Evolutionary conservation across 257 asterid genomes (phyloP), one percentile per base, ranked within the genome.

Genomic region (Capsicum pubescens): DNA sequence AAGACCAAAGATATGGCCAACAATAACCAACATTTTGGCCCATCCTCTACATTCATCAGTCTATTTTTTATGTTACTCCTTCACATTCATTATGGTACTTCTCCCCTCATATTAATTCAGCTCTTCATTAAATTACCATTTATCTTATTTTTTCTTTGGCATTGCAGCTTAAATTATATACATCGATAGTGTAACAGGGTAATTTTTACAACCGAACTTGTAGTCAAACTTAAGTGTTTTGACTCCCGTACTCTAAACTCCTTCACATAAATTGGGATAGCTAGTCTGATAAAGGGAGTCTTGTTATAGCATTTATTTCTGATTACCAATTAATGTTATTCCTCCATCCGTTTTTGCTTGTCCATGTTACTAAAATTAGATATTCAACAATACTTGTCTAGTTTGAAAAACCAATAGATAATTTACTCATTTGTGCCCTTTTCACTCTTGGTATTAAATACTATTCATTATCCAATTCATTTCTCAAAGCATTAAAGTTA

Each of bases 31-130:
- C 50, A 39, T 39, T 69, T 69, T 39, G 77, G 54, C 19, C 54
- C 77, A 14, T 69, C 87, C 56, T 55, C 92, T 14, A 56, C 82
- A 78, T 69, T 86, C 91, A 14, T 83, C 74, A 57, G 87, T 87
- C 87, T 92, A 84, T 84, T 90, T 61, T 81, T 91, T 76, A 84
- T 84, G 79, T 89, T 91, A 72, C 91, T 93, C 87, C 82, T 85
- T 52, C 93, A 86, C 15, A 92, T 88, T 39, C 56, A 70, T 85
- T 88, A 84, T 8, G 94, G 95, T 91, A 91, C n/a, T 15, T 63
- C 8, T 59, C 7, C 32, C 32, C 32, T 26, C 32, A 26, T 26
- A 26, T 26, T 26, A 26, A 26, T 26, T 26, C 32, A 26, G 32
- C 32, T 26, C 32, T 26, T 26, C 32, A 26, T 26, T 26, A 26